Evolutionary conservation across 2,329 filamentous ascomycete genomes (phyloP).

Genomic region (Akanthomyces uredinophilus): DNA sequence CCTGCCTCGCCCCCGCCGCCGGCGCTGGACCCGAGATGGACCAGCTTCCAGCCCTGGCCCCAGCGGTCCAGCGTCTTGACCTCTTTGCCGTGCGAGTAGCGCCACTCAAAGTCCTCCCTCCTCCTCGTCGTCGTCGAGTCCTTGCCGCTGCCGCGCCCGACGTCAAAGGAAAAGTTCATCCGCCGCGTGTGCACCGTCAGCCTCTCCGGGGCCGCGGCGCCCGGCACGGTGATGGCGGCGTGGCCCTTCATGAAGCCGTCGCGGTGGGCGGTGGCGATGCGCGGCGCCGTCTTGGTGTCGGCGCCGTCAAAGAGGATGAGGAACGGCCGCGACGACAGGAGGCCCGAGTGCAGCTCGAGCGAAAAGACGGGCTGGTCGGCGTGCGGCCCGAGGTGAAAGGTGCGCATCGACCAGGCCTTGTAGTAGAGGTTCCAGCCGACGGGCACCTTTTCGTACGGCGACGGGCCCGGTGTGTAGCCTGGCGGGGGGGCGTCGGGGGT

Average conservation of each 20-base stretch:
- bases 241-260: conserved; percentile 11
- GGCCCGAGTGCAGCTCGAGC: conserved; percentile 5
- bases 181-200: neutral
- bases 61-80: conserved; percentile 12
- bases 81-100: conserved; percentile 14
- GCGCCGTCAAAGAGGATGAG: conserved; percentile 11
- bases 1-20: neutral
- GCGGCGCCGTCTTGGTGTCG: neutral
- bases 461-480: conserved; percentile 7
- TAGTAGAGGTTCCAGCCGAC: conserved; percentile 11
- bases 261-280: conserved; percentile 8
- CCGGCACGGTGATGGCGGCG: conserved; percentile 10
- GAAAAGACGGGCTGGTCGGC: conserved; percentile 5
- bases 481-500: conserved; percentile 1
- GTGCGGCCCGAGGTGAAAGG: conserved; percentile 5
- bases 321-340: conserved; percentile 9
- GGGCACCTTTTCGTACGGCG: conserved; percentile 3
- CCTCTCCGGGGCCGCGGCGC: neutral
- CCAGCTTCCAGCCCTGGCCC: conserved; percentile 34
- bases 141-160: neutral
- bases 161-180: conserved; percentile 9
- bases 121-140: neutral
- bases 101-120: conserved; percentile 15
- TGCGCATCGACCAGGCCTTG: conserved; percentile 2
- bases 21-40: neutral